Percentiles rank a stretch among this genome's conserved stretches.
These are phyloP conservation scores for Candida verbasci DNA, from an alignment of 805 yeast species.

Conservation along the genomic window DNA sequence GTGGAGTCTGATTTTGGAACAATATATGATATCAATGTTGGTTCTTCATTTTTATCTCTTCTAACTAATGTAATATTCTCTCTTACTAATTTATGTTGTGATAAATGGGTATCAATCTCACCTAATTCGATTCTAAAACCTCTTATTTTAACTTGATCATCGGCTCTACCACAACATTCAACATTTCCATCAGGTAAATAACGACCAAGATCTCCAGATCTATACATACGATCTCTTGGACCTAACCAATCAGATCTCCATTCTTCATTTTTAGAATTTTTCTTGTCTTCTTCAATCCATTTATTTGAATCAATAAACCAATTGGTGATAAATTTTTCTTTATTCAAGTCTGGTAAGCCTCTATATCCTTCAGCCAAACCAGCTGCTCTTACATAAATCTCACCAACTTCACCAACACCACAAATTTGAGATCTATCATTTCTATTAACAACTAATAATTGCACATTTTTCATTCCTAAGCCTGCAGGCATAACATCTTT, in stretches of 20 bases:
- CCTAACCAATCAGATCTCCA: constrained; percentile 88
- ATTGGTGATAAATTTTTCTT: constrained; percentile 80
- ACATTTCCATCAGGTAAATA: constrained; percentile 96
- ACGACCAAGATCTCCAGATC: constrained; percentile 97
- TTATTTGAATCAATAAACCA: constrained; percentile 77
- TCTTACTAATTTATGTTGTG: constrained; percentile 88
- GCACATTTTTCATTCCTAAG: constrained; percentile 94
- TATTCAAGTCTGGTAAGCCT: constrained; percentile 83
- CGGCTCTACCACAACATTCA: constrained; percentile 98
- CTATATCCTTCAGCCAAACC: constrained; percentile 97
- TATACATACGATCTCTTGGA: constrained; percentile 90
- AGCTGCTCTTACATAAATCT: constrained; percentile 96
- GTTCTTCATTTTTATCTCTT: constrained; percentile 89
- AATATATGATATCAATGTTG: constrained; percentile 83
- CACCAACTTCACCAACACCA: constrained; percentile 99
- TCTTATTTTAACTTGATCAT: constrained; percentile 96
- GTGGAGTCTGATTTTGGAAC: constrained; percentile 60
- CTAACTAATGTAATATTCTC: constrained; percentile 91
- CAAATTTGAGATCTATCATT: constrained; percentile 84
- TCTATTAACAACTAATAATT: constrained; percentile 88
- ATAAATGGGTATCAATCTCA: constrained; percentile 94
- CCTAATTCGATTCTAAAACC: constrained; percentile 98
- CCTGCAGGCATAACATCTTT: constrained; percentile 99
- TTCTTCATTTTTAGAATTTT: constrained; percentile 28
- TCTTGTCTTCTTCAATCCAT: constrained; percentile 58